A percentile compares a stretch with the other conserved stretches of the same genome.
Conservation (phyloP, 257 asterid genomes). For the Przewalskia tangutica region DNA sequence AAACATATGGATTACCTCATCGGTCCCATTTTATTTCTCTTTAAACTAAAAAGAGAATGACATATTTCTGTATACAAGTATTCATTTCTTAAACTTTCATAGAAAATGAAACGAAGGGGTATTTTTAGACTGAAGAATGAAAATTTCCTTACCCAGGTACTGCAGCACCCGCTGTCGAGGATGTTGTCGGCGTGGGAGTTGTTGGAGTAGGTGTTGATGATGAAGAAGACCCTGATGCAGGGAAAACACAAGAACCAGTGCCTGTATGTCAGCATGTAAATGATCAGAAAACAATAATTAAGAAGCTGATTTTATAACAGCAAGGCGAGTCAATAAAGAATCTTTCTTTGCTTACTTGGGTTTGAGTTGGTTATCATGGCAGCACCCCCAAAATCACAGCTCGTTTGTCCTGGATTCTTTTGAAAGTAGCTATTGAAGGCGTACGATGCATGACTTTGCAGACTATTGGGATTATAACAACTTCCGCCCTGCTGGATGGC, state of each 20-base stretch:
- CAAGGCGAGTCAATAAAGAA: neutral
- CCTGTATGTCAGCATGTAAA: constrained; percentile 31
- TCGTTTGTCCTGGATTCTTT: constrained; percentile 57
- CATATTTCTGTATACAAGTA: neutral
- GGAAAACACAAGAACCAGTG: constrained; percentile 61
- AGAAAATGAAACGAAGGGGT: neutral
- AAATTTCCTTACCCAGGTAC: constrained; percentile 30
- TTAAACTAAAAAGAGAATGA: neutral
- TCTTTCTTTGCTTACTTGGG: constrained; percentile 58
- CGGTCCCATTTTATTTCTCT: neutral
- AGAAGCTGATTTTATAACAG: neutral
- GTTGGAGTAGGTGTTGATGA: constrained; percentile 10
- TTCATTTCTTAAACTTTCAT: neutral
- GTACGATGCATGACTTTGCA: constrained; percentile 71
- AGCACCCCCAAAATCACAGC: constrained; percentile 88
- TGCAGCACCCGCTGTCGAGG: constrained; percentile 43
- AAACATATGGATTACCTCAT: neutral
- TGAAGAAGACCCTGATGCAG: constrained; percentile 24
- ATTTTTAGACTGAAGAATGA: neutral
- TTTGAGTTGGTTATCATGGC: constrained; percentile 53
- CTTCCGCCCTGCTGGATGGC: constrained; percentile 51
- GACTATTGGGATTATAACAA: constrained; percentile 59
- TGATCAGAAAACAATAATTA: neutral
- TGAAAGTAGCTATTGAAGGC: constrained; percentile 85
- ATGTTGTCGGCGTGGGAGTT: constrained; percentile 34